Evolutionary conservation across 768 basidiomycete species (phyloP).

Genomic region (Fomitopsis serialis): DNA sequence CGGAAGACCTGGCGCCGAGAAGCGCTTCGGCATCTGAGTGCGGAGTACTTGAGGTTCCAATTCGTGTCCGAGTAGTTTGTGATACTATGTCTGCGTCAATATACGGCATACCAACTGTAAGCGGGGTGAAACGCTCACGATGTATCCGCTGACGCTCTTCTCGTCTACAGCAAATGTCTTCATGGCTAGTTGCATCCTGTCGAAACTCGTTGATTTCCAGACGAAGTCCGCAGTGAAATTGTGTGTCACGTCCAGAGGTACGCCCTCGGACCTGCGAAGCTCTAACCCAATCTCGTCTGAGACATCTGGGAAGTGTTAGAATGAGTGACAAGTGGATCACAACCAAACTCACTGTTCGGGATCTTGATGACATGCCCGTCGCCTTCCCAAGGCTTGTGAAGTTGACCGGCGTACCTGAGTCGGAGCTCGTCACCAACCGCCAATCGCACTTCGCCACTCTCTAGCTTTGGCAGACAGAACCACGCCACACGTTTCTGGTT

Average conservation of each 20-base stretch:
- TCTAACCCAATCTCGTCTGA: conserved; percentile 98
- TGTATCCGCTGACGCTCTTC: conserved; percentile 98
- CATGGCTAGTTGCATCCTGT: conserved; percentile 99
- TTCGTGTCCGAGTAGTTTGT: conserved; percentile 97
- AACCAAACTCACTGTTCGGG: conserved; percentile 77
- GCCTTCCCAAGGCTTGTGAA: conserved; percentile 95
- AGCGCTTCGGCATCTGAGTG: conserved; percentile 94
- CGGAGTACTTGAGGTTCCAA: conserved; percentile 89
- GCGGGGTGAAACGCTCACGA: conserved; percentile 26
- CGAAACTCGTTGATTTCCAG: conserved; percentile 99
- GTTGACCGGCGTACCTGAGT: conserved; percentile 81
- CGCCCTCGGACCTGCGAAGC: conserved; percentile 83
- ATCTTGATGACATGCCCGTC: conserved; percentile 99
- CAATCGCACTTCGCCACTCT: conserved; percentile 94
- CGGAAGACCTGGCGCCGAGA: conserved; percentile 95
- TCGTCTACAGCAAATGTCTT: conserved; percentile 99
- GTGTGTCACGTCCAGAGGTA: conserved; percentile 90
- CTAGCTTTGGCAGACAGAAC: conserved; percentile 94
- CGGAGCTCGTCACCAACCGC: conserved; percentile 96
- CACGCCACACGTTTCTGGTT: conserved; percentile 99
- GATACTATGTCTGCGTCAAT: conserved; percentile 55
- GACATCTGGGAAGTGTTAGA: conserved; percentile 54
- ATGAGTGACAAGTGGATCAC: background rate
- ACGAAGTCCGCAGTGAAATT: conserved; percentile 98
- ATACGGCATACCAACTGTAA: background rate